Base-by-base conservation (phyloP, 1,284 basidiomycete species). In the Apiotrichum gamsii region DNA sequence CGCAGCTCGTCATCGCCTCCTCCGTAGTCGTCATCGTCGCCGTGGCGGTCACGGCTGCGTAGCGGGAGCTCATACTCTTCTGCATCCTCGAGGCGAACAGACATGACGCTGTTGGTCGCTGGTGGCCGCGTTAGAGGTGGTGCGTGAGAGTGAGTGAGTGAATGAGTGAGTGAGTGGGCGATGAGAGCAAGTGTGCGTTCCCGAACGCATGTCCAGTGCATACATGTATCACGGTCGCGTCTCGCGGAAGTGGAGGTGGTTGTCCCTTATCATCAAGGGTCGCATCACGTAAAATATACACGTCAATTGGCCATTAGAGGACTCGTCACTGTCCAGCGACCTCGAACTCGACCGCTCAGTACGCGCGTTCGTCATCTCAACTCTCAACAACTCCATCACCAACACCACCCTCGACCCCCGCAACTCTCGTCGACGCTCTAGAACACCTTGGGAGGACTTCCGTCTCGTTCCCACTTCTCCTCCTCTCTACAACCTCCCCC, bases 51-150 rank as follows among this genome's bases (percentile, higher is more conserved):
- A 11, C 25, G 6, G 25, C 25, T 15, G 34, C 13, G 64, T 43
- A 5, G 46, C 47, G 20, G 61, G 52, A 71, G 58, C 56, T 71
- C 69, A 51, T 68, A 71, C 35, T 51, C 69, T 45, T 71, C 66
- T 2, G 64, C 66, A 13, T 64, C 62, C 14, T 51, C 39, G 20
- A 39, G 34, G 11, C 37, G 34, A n/a, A 42, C 38, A 11, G 25
- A 11, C 39, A 48, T 48, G 33, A n/a, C n/a, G n/a, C n/a, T n/a
- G n/a, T n/a, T n/a, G n/a, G n/a, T n/a, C n/a, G n/a, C n/a, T n/a
- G n/a, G n/a, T n/a, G n/a, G n/a, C n/a, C n/a, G n/a, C n/a, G n/a
- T n/a, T n/a, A n/a, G n/a, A n/a, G n/a, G n/a, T n/a, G n/a, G n/a
- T n/a, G n/a, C n/a, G 21, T 35, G 21, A 6, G 19, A 16, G 43